Evolutionary conservation across 2,329 filamentous ascomycete species (phyloP).

Genomic region (Septoria linicola): DNA sequence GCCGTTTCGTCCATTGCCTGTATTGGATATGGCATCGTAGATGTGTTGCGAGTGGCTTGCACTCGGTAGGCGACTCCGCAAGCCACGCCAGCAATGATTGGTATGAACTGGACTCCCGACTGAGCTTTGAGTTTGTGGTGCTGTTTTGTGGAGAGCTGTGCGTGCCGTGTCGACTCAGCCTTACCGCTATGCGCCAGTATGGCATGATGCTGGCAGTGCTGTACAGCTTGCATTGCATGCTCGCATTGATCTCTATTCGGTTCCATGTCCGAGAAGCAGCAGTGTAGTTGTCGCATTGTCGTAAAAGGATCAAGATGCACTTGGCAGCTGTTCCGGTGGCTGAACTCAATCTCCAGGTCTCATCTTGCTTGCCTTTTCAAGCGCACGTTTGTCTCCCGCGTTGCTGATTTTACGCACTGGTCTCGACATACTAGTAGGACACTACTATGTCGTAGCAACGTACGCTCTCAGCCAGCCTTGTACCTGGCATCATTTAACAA

Average conservation of each 20-base stretch:
- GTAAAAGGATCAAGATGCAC: background rate
- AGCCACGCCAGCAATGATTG: constrained; percentile 12
- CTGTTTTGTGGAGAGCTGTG: constrained; percentile 4
- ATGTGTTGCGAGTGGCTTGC: constrained; percentile 11
- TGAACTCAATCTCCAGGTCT: background rate
- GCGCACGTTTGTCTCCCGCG: background rate
- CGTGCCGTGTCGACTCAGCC: constrained; percentile 11
- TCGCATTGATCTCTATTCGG: background rate
- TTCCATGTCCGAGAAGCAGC: no score
- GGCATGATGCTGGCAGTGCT: constrained; percentile 2
- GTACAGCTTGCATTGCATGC: constrained; percentile 4
- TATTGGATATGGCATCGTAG: constrained; percentile 7
- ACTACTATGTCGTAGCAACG: no score
- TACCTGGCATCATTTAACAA: no score
- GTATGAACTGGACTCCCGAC: constrained; percentile 4
- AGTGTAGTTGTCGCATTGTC: no score
- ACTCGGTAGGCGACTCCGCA: constrained; percentile 15
- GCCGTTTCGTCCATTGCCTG: constrained; percentile 2
- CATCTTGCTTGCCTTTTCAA: background rate
- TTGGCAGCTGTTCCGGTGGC: background rate
- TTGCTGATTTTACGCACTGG: background rate
- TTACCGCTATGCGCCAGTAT: constrained; percentile 6
- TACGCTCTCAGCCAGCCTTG: no score
- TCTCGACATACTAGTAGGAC: no score
- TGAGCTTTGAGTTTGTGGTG: constrained; percentile 1